A percentile compares a stretch with the other conserved stretches of the same genome.
phyloP scores from a whole-genome alignment of 2,329 filamentous ascomycete species.

The Beauveria caledonica region DNA sequence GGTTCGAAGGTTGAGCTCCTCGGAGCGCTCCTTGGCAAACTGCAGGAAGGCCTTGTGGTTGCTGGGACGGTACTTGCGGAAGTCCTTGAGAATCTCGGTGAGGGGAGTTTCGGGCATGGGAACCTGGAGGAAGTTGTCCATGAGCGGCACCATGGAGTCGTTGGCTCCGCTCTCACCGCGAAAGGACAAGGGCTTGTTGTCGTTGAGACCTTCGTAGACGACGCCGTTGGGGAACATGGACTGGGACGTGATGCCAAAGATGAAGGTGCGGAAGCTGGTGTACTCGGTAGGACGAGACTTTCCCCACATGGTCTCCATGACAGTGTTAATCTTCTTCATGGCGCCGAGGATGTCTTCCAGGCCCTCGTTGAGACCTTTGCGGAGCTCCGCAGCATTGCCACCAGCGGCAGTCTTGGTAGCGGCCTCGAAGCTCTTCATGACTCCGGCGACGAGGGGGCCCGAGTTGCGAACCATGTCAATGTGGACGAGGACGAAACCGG shows the following conservation, averaged over 20 bases:
- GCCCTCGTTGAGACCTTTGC: slow-evolving; percentile 55
- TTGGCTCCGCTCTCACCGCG: slow-evolving; percentile 90
- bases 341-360: slow-evolving; percentile 53
- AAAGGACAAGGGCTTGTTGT: slow-evolving; percentile 65
- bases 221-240: slow-evolving; percentile 92
- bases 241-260: slow-evolving; percentile 90
- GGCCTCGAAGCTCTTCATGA: slow-evolving; percentile 58
- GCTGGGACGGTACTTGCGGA: slow-evolving; percentile 79
- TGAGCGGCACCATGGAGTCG: slow-evolving; percentile 85
- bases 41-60: slow-evolving; percentile 82
- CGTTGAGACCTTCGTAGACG: slow-evolving; percentile 75
- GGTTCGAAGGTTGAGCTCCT: slow-evolving; percentile 44
- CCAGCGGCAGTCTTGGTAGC: slow-evolving; percentile 22
- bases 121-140: slow-evolving; percentile 80
- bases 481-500: slow-evolving; percentile 92
- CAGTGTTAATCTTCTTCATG: slow-evolving; percentile 58
- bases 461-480: slow-evolving; percentile 93
- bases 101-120: slow-evolving; percentile 84
- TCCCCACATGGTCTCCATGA: slow-evolving; percentile 89
- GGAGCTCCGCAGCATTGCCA: slow-evolving; percentile 26
- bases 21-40: slow-evolving; percentile 50
- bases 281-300: slow-evolving; percentile 79
- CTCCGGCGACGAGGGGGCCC: slow-evolving; percentile 65
- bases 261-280: slow-evolving; percentile 88
- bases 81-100: slow-evolving; percentile 80